These are phyloP conservation scores for Rhodocollybia butyracea DNA, from an alignment of 768 basidiomycete genomes.

Conservation along the genomic window DNA sequence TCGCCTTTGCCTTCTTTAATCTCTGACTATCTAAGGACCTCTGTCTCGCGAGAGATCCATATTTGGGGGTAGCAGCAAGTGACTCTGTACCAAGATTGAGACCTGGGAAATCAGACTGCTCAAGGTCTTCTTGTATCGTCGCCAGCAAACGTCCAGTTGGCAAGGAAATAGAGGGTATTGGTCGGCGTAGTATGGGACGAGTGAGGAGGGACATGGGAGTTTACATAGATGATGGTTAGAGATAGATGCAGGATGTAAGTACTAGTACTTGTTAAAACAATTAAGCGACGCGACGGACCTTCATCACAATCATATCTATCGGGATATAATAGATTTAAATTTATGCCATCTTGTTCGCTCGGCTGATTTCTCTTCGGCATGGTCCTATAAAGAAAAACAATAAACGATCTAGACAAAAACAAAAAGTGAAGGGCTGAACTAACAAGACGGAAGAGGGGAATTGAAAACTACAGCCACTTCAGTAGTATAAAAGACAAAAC, in stretches of 20 bases:
- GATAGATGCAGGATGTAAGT: background rate
- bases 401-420: background rate
- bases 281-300: too few species aligned
- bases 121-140: background rate
- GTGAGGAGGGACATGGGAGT: background rate
- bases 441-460: background rate
- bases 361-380: background rate
- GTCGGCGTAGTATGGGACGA: background rate
- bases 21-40: background rate
- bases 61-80: background rate
- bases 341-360: background rate
- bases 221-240: background rate
- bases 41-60: background rate
- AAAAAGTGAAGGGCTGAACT: background rate
- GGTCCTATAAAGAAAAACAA: background rate
- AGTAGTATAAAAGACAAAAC: conserved; percentile 1
- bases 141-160: background rate
- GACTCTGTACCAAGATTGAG: conserved; percentile 4
- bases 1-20: background rate
- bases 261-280: too few species aligned
- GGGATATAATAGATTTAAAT: too few species aligned
- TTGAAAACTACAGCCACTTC: background rate
- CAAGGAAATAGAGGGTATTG: background rate
- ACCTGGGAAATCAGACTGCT: background rate
- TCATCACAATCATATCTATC: conserved; percentile 6